phyloP scores from a whole-genome alignment of 345 rosid genomes.

The Gossypium raimondii region DNA sequence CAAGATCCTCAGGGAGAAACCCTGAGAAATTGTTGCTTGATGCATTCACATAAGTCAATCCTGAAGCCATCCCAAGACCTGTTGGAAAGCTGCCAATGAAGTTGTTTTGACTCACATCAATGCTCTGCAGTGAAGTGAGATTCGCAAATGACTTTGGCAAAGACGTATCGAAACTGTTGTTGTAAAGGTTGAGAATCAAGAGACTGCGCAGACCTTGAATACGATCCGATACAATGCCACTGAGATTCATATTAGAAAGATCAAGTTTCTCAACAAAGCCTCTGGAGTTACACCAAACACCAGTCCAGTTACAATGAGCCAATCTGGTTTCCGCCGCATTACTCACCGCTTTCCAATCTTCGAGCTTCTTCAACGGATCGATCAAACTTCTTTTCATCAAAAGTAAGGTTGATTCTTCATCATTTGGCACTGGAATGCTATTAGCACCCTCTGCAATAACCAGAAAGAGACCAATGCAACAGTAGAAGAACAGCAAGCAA shows the following conservation, averaged over 20 bases:
- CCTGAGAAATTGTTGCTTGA: conserved; percentile 88
- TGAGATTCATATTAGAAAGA: conserved; percentile 69
- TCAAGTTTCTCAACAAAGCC: conserved; percentile 67
- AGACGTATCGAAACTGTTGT: conserved; percentile 49
- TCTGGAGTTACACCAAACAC: conserved; percentile 55
- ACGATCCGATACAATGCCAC: conserved; percentile 56
- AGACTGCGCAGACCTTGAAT: conserved; percentile 46
- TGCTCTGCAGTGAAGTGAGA: conserved; percentile 49
- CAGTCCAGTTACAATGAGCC: conserved; percentile 70
- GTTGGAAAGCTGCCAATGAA: conserved; percentile 66
- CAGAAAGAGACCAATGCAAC: conserved; percentile 43
- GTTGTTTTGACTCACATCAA: conserved; percentile 71
- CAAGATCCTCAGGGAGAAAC: conserved; percentile 74
- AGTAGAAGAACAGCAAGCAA: conserved; percentile 39
- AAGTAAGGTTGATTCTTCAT: conserved; percentile 49
- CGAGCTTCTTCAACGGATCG: conserved; percentile 53
- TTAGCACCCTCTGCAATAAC: conserved; percentile 39
- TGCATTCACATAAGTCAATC: conserved; percentile 64
- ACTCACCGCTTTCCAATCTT: conserved; percentile 50
- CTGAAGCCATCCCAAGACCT: conserved; percentile 68
- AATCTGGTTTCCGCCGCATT: conserved; percentile 15
- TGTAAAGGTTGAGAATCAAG: conserved; percentile 43
- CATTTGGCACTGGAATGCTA: conserved; percentile 11
- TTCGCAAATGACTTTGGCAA: conserved; percentile 55
- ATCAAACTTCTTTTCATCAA: conserved; percentile 49